Conservation (phyloP, 306 rosid species). For the Trifolium pratense region DNA sequence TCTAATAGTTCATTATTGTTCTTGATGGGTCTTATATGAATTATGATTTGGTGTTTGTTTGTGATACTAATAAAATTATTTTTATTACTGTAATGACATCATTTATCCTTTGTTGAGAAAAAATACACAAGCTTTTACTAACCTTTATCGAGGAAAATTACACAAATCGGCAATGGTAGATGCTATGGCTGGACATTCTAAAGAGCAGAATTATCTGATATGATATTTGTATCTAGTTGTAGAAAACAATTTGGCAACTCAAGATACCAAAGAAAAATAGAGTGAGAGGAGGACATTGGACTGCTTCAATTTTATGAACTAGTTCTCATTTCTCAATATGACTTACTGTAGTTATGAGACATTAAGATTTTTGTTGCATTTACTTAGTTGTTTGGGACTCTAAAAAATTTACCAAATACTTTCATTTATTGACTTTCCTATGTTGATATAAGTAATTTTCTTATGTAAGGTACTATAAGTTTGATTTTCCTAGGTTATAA, state of each 20-base stretch:
- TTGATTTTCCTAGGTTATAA: slow-evolving; percentile 19
- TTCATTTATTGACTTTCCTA: not conserved
- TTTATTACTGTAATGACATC: slow-evolving; percentile 18
- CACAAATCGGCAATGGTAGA: not conserved
- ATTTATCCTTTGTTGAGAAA: slow-evolving; percentile 21
- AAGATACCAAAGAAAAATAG: slow-evolving; percentile 28
- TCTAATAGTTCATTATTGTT: slow-evolving; percentile 19
- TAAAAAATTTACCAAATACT: not conserved
- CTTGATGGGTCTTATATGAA: slow-evolving; percentile 22
- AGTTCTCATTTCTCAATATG: slow-evolving; percentile 15
- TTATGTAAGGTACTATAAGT: slow-evolving; percentile 18
- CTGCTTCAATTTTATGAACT: slow-evolving; percentile 1
- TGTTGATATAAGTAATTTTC: not conserved
- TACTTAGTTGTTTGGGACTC: not conserved
- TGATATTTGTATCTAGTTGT: slow-evolving; percentile 11
- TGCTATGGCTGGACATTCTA: slow-evolving; percentile 11
- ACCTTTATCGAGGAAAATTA: not conserved
- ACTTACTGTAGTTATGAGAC: slow-evolving; percentile 6
- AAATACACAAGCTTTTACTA: slow-evolving; percentile 1
- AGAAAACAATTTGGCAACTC: slow-evolving; percentile 4
- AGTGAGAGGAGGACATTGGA: slow-evolving; percentile 14
- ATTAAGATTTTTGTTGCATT: slow-evolving; percentile 12
- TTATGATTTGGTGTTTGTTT: slow-evolving; percentile 22
- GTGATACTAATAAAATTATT: slow-evolving; percentile 25
- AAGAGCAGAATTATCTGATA: slow-evolving; percentile 13